These are phyloP conservation scores for Lantana camara DNA, from an alignment of 257 asterid species.

Conservation along the genomic window DNA sequence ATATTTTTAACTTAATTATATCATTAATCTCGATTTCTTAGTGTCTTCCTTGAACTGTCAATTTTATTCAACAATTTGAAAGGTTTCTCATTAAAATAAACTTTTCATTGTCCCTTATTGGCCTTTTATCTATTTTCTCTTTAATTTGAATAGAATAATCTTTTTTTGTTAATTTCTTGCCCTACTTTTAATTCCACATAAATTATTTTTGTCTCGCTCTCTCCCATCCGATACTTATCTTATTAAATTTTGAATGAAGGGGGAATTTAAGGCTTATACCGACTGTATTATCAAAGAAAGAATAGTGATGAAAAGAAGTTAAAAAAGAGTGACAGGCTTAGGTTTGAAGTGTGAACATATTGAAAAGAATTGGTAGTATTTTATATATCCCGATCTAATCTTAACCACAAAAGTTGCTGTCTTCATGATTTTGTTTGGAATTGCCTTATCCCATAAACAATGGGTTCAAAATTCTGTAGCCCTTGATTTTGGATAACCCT, in stretches of 20 bases:
- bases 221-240: no score
- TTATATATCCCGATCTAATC: slow-evolving; percentile 18
- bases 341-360: slow-evolving; percentile 3
- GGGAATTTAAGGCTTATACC: no score
- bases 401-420: slow-evolving; percentile 53
- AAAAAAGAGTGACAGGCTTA: not conserved
- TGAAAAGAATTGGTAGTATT: not conserved
- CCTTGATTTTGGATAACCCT: slow-evolving; percentile 40
- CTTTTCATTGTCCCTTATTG: no score
- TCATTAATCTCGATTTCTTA: not conserved
- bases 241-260: no score
- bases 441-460: slow-evolving; percentile 38
- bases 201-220: no score
- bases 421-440: no score
- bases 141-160: no score
- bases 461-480: slow-evolving; percentile 28
- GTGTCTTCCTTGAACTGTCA: not conserved
- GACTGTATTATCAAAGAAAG: not conserved
- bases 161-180: no score
- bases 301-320: no score
- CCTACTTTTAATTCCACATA: no score
- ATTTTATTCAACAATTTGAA: not conserved
- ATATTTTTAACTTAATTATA: no score
- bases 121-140: no score
- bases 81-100: not conserved